Evolutionary conservation across 2,329 filamentous ascomycete genomes (phyloP), one percentile per base, ranked within the genome.

Genomic region (Aureobasidium vineae): DNA sequence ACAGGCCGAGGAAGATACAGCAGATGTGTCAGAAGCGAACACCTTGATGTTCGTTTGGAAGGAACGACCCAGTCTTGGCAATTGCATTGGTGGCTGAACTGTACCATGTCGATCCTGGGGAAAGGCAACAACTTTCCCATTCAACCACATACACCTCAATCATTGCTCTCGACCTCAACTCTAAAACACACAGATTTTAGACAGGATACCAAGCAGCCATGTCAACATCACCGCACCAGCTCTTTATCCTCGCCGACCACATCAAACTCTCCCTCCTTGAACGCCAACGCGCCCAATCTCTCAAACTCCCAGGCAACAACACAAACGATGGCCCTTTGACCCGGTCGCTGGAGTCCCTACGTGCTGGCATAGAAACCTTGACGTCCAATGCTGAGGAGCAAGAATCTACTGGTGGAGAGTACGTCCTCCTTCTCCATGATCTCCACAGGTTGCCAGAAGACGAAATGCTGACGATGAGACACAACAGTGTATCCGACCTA

Each of bases 221-320:
- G 67, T 53, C 73, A 33, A 82, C 82, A 68, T 86, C 83, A 71
- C 82, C 86, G 59, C 83, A 84, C 16, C 93, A 97, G 78, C 88
- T 98, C 71, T 92, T 93, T 77, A 89, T 98, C 64, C 87, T 98
- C 67, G 92, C 93, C 74, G 95, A 99, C 80, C 94, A 98, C 79
- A 91, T 98, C 83, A 97, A 98, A 80, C 86, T 98, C 69, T 97
- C 93, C 16, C 85, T 99, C 19, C 87, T 98, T 31, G 95, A 98
- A 81, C 88, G 94, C 67, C 89, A 96, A 79, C 88, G 94, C 67
- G 92, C 93, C 57, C 87, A 91, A 73, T 90, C 88, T 16, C 84
- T 97, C 52, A 88, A 92, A 71, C 85, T 97, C 66, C 86, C 92
- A 67, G 86, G 86, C 60, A 90, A 90, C 50, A 75, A 87, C 88